phyloP scores from a whole-genome alignment of 2,329 filamentous ascomycete genomes.

The Fusarium hostae region DNA sequence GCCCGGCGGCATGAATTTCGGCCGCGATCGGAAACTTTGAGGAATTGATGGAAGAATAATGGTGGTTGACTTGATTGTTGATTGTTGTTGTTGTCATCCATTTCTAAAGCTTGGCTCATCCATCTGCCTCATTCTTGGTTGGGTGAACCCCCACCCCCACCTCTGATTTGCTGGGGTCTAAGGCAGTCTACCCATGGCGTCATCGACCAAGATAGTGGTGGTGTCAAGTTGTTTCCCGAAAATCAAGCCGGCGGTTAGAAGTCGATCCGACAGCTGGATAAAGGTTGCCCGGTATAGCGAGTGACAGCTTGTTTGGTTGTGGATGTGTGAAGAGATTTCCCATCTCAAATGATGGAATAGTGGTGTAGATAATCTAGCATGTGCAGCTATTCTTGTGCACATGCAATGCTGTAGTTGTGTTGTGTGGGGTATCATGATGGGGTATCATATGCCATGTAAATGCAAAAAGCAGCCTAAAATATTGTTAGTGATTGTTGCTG shows the following conservation, averaged over 20 bases:
- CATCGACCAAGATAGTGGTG: constrained; percentile 29
- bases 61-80: constrained; percentile 24
- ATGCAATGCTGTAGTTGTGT: constrained; percentile 29
- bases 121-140: constrained; percentile 34
- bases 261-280: constrained; percentile 21
- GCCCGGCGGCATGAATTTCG: constrained; percentile 23
- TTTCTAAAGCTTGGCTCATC: constrained; percentile 11
- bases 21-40: constrained; percentile 32
- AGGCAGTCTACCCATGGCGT: constrained; percentile 33
- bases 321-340: constrained; percentile 8
- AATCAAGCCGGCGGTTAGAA: constrained; percentile 28
- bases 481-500: constrained; percentile 31
- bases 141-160: constrained; percentile 28
- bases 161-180: constrained; percentile 19
- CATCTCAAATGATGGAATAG: constrained; percentile 32
- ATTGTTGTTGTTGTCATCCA: constrained; percentile 36
- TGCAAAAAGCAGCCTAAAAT: constrained; percentile 40
- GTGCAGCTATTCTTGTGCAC: constrained; percentile 37
- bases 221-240: constrained; percentile 16
- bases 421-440: constrained; percentile 44
- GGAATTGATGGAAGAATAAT: constrained; percentile 1
- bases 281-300: constrained; percentile 23
- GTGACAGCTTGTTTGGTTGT: constrained; percentile 13
- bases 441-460: constrained; percentile 35
- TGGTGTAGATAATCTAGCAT: constrained; percentile 36